A percentile compares a stretch with the other conserved stretches of the same genome.
Evolutionary conservation across 2,329 filamentous ascomycete species (phyloP).

Genomic region (Alternaria sp.): DNA sequence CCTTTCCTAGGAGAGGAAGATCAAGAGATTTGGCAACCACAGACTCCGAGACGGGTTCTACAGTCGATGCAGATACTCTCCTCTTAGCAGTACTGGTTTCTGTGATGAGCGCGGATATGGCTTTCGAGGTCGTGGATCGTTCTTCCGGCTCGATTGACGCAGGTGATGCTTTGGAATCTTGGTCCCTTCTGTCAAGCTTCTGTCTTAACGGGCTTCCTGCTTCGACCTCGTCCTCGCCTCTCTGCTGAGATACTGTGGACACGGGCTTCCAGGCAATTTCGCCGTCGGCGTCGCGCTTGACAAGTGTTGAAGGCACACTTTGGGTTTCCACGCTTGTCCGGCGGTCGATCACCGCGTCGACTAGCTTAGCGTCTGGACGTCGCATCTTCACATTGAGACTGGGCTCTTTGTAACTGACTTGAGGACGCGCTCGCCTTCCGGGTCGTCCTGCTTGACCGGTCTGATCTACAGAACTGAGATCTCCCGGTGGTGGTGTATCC

Average conservation of each 20-base stretch:
- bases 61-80: slow-evolving; percentile 19
- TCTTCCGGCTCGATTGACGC: slow-evolving; percentile 26
- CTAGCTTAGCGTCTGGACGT: slow-evolving; percentile 57
- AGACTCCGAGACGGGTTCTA: slow-evolving; percentile 15
- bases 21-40: slow-evolving; percentile 11
- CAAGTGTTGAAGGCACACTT: slow-evolving; percentile 30
- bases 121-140: slow-evolving; percentile 42
- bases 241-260: slow-evolving; percentile 26
- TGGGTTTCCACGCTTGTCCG: slow-evolving; percentile 41
- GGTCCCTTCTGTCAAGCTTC: slow-evolving; percentile 41
- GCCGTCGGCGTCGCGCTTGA: slow-evolving; percentile 43
- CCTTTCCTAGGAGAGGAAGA: slow-evolving; percentile 10
- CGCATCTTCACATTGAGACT: slow-evolving; percentile 60
- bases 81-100: slow-evolving; percentile 41
- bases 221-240: slow-evolving; percentile 41
- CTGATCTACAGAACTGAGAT: slow-evolving; percentile 50
- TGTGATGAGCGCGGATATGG: slow-evolving; percentile 47
- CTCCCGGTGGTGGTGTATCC: slow-evolving; percentile 56
- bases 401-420: slow-evolving; percentile 61
- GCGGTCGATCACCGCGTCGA: slow-evolving; percentile 54
- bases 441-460: slow-evolving; percentile 50
- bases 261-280: slow-evolving; percentile 42
- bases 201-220: slow-evolving; percentile 49
- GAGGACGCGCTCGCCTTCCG: slow-evolving; percentile 56
- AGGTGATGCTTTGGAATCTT: slow-evolving; percentile 30